phyloP scores from a whole-genome alignment of 495 filamentous ascomycete species.

The Platismatia glauca region DNA sequence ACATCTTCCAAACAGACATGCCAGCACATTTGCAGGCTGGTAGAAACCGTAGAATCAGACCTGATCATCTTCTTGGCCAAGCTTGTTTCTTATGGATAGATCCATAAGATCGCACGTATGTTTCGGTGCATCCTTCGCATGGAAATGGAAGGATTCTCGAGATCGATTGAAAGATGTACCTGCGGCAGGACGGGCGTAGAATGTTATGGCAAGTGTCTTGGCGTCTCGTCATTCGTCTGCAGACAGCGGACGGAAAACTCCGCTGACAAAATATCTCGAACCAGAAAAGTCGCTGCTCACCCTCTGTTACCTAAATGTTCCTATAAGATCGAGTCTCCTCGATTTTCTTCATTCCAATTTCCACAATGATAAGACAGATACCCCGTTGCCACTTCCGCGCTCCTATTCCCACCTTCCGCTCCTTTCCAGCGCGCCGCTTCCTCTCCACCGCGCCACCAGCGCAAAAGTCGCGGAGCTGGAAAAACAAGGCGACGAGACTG shows the following conservation, averaged over 20 bases:
- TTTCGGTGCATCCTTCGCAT: too few species aligned
- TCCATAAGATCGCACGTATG: too few species aligned
- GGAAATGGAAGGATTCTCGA: too few species aligned
- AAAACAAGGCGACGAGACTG: conserved; percentile 61
- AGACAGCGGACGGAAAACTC: conserved; percentile 3
- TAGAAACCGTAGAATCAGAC: too few species aligned
- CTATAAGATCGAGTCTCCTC: neutral
- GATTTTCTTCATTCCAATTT: neutral
- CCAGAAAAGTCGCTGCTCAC: neutral
- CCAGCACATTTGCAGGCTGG: too few species aligned
- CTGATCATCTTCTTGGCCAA: too few species aligned
- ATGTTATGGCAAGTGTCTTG: too few species aligned
- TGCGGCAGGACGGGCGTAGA: too few species aligned
- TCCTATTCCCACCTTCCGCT: conserved; percentile 7
- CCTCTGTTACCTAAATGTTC: neutral
- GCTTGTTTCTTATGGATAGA: too few species aligned
- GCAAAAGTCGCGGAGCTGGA: conserved; percentile 70
- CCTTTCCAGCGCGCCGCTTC: conserved; percentile 46
- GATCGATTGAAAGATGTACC: too few species aligned
- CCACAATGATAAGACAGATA: conserved; percentile 21
- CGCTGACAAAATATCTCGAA: conserved; percentile 10
- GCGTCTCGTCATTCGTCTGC: too few species aligned
- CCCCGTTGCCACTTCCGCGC: conserved; percentile 13
- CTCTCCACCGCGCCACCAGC: conserved; percentile 58
- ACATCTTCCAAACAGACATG: too few species aligned